These are phyloP conservation scores for Aureoboletus auriporus DNA, from an alignment of 768 basidiomycete genomes.

Conservation along the genomic window DNA sequence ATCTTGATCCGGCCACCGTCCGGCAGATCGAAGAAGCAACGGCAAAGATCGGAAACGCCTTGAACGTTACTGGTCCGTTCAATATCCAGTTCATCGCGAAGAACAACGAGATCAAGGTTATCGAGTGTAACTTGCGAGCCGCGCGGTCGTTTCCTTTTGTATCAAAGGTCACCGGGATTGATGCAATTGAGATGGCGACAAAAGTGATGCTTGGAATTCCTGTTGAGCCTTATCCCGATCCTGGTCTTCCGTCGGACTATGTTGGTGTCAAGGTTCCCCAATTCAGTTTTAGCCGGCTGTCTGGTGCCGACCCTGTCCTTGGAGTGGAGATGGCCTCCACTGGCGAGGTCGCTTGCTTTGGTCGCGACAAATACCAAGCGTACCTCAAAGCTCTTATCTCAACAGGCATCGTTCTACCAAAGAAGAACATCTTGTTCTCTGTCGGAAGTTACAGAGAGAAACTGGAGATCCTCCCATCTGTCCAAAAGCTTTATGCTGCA, in stretches of 20 bases:
- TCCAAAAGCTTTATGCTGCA: conserved; percentile 89
- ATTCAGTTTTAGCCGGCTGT: conserved; percentile 95
- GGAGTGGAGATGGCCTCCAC: conserved; percentile 99
- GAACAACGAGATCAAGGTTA: conserved; percentile 99
- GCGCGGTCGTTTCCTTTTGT: conserved; percentile 99
- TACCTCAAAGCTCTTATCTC: conserved; percentile 97
- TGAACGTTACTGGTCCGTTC: conserved; percentile 97
- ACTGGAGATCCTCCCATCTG: conserved; percentile 89
- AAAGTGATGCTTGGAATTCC: conserved; percentile 95
- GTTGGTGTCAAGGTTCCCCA: conserved; percentile 99
- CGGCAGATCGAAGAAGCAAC: conserved; percentile 96
- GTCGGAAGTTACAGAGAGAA: conserved; percentile 98
- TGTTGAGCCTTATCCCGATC: conserved; percentile 86
- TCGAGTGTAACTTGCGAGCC: conserved; percentile 97
- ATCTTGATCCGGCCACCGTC: conserved; percentile 95
- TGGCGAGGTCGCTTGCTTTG: conserved; percentile 98
- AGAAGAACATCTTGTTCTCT: conserved; percentile 97
- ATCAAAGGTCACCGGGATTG: conserved; percentile 95
- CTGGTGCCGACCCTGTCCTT: conserved; percentile 94
- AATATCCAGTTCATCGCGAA: conserved; percentile 99
- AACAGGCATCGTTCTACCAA: conserved; percentile 89
- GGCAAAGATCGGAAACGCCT: conserved; percentile 93
- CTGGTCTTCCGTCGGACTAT: conserved; percentile 85
- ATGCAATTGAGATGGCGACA: conserved; percentile 98
- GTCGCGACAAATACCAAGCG: conserved; percentile 95